Percentiles rank a stretch among this genome's conserved stretches.
phyloP scores from a whole-genome alignment of 495 filamentous ascomycete species.

The Neurospora sp. region DNA sequence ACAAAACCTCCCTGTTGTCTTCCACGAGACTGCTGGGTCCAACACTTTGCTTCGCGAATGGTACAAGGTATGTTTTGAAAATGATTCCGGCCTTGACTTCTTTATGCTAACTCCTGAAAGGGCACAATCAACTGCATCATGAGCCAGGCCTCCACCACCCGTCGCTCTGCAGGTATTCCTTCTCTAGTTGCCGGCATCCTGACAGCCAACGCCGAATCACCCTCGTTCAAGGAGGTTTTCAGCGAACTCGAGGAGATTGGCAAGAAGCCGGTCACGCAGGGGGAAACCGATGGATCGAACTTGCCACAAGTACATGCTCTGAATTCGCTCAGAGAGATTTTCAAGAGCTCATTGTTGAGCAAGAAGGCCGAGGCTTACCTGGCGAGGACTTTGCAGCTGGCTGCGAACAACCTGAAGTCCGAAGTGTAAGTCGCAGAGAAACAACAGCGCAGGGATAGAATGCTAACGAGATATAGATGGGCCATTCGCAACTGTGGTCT shows the following conservation, averaged over 20 bases:
- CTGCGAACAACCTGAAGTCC: conserved; percentile 58
- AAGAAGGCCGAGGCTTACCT: conserved; percentile 55
- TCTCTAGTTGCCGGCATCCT: conserved; percentile 72
- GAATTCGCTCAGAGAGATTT: conserved; percentile 83
- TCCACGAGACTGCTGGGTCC: conserved; percentile 21
- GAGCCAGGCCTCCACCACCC: conserved; percentile 67
- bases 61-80: conserved; percentile 51
- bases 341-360: conserved; percentile 63
- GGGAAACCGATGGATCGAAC: conserved; percentile 50
- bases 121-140: conserved; percentile 54
- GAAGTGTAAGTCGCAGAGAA: conserved; percentile 40
- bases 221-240: conserved; percentile 44
- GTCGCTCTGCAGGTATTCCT: conserved; percentile 86
- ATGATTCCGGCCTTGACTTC: not conserved
- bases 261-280: conserved; percentile 34
- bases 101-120: conserved; percentile 23
- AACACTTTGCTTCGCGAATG: conserved; percentile 41
- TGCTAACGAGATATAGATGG: conserved; percentile 47
- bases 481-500: conserved; percentile 87
- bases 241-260: conserved; percentile 42
- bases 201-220: conserved; percentile 37
- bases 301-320: conserved; percentile 89
- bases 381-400: conserved; percentile 60
- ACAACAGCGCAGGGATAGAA: conserved; percentile 3
- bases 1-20: conserved; percentile 30